These are phyloP conservation scores for Flaveria trinervia DNA, from an alignment of 129 eudicot genomes.

Conservation along the genomic window DNA sequence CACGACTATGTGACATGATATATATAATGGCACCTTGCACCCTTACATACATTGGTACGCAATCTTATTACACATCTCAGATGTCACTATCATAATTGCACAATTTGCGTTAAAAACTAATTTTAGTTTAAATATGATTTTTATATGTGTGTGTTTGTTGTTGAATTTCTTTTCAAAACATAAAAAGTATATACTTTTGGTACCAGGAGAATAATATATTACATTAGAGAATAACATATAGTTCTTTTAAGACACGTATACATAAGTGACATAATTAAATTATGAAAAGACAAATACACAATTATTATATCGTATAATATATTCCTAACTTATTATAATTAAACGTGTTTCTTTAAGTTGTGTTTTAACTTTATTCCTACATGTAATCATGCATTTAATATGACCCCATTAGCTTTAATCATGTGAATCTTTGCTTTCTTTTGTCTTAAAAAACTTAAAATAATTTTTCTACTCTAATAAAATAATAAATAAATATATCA, in stretches of 20 bases:
- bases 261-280: not conserved
- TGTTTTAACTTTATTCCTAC: not conserved
- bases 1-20: too few species aligned
- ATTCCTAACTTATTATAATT: not conserved
- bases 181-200: not conserved
- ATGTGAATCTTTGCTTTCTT: not conserved
- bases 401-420: not conserved
- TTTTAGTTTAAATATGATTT: too few species aligned
- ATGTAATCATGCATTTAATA: conserved; percentile 11
- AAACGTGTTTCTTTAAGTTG: not conserved
- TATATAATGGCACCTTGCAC: too few species aligned
- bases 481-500: too few species aligned
- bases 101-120: not conserved
- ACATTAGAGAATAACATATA: not conserved
- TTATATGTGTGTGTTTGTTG: not conserved
- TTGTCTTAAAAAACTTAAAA: not conserved
- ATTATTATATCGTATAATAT: not conserved
- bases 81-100: too few species aligned
- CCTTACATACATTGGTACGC: too few species aligned
- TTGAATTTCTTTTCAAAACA: not conserved
- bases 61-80: too few species aligned
- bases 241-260: not conserved
- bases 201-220: not conserved
- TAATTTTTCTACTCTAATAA: too few species aligned
- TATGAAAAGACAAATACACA: not conserved